Conservation (phyloP, 2,329 filamentous ascomycete species). For the Corynespora cassiicola region DNA sequence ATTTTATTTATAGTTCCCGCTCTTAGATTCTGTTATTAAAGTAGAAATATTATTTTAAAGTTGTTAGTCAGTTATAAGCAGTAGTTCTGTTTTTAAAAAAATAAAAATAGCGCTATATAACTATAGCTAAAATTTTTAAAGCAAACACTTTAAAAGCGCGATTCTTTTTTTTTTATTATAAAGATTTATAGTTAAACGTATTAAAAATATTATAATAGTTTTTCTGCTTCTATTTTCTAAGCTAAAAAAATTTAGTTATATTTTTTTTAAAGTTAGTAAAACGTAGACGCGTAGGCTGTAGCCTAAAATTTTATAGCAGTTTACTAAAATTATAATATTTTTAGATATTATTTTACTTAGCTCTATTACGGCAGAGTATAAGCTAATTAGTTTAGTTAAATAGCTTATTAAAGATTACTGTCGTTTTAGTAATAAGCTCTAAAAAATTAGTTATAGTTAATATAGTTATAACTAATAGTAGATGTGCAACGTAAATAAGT, state of each 20-base stretch:
- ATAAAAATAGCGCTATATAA: constrained; percentile 1
- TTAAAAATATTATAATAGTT: neutral
- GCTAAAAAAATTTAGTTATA: too few species aligned
- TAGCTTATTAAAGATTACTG: constrained; percentile 9
- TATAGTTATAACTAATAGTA: too few species aligned
- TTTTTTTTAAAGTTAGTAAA: too few species aligned
- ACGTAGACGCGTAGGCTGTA: too few species aligned
- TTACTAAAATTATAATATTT: neutral
- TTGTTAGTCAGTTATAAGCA: constrained; percentile 1
- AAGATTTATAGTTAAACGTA: neutral
- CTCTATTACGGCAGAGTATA: constrained; percentile 1
- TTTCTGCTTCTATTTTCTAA: neutral
- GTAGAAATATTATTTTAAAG: constrained; percentile 3
- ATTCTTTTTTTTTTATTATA: constrained; percentile 3
- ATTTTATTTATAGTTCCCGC: constrained; percentile 2
- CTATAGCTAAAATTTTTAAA: constrained; percentile 2
- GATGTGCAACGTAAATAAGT: too few species aligned
- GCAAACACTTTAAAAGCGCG: constrained; percentile 1
- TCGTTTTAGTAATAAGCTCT: too few species aligned
- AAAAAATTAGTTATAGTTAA: too few species aligned
- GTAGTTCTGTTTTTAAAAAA: constrained; percentile 3
- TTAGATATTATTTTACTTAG: constrained; percentile 3
- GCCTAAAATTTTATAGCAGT: neutral
- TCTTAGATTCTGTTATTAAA: neutral
- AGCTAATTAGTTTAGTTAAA: constrained; percentile 2